Percentiles rank a stretch among this genome's conserved stretches.
Evolutionary conservation across 148 eudicot genomes (phyloP).

Genomic region (Agrostemma githago): DNA sequence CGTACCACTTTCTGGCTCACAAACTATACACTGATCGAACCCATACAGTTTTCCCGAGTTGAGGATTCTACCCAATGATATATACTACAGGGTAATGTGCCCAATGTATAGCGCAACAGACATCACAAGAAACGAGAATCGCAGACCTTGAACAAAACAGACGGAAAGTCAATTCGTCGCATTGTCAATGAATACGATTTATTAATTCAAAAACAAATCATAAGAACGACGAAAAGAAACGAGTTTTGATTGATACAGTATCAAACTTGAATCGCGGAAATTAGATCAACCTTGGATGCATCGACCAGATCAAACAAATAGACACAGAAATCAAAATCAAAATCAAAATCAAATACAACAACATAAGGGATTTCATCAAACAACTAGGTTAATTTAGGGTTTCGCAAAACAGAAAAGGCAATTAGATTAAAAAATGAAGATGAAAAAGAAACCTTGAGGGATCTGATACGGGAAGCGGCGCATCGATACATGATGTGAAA

Average conservation of each 20-base stretch:
- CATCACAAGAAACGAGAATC: neutral
- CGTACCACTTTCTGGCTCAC: no score
- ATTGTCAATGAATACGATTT: neutral
- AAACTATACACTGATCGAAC: neutral
- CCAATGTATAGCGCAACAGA: neutral
- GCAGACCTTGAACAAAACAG: neutral
- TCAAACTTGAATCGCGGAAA: neutral
- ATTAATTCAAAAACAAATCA: no score
- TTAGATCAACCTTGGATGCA: neutral
- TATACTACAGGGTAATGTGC: neutral
- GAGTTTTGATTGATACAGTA: neutral
- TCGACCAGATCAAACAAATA: neutral
- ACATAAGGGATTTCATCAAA: neutral
- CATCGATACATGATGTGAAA: slow-evolving; percentile 31
- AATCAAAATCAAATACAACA: neutral
- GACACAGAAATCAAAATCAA: neutral
- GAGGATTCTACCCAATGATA: neutral
- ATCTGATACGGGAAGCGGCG: slow-evolving; percentile 37
- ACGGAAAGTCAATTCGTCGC: neutral
- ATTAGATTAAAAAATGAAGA: neutral
- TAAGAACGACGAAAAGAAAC: neutral
- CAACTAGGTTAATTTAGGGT: slow-evolving; percentile 18
- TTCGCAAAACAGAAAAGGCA: neutral
- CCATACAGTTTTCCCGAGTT: neutral
- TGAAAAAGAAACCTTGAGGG: slow-evolving; percentile 32